phyloP scores from a whole-genome alignment of 2,329 filamentous ascomycete species.

The Huntiella decipiens region DNA sequence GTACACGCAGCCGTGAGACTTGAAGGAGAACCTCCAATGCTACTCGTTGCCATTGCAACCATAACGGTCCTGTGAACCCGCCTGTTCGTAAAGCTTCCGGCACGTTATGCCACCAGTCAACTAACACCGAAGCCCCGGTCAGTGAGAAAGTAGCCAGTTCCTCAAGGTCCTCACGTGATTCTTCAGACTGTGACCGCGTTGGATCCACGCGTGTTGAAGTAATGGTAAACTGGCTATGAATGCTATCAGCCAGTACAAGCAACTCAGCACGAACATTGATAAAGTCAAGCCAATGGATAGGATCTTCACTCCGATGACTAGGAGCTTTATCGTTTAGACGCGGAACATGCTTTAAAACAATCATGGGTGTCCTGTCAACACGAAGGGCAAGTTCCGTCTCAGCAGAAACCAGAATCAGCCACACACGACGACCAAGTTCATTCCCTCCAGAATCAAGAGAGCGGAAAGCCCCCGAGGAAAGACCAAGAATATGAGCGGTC shows the following conservation, averaged over 20 bases:
- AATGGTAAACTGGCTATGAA: background rate
- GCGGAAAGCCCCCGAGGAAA: constrained; percentile 4
- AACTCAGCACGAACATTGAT: constrained; percentile 7
- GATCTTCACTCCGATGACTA: background rate
- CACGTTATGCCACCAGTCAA: no score
- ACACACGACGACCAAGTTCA: constrained; percentile 7
- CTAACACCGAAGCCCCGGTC: no score
- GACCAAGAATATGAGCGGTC: constrained; percentile 5
- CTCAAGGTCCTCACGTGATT: no score
- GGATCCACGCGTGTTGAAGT: background rate
- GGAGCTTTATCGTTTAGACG: constrained; percentile 4
- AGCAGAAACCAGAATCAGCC: constrained; percentile 3
- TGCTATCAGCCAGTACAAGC: constrained; percentile 2
- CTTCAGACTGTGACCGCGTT: background rate
- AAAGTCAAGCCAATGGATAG: constrained; percentile 7
- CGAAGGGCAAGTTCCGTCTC: constrained; percentile 6
- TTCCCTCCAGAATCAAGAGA: background rate
- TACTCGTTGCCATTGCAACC: constrained; percentile 2
- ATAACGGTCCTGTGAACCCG: background rate
- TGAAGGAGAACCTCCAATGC: constrained; percentile 6
- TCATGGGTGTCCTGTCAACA: background rate
- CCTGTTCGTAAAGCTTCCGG: no score
- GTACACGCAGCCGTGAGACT: background rate
- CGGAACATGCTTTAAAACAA: constrained; percentile 5
- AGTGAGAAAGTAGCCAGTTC: no score